phyloP scores from a whole-genome alignment of 164 flowering plant species.

The Nymphaea thermarum region DNA sequence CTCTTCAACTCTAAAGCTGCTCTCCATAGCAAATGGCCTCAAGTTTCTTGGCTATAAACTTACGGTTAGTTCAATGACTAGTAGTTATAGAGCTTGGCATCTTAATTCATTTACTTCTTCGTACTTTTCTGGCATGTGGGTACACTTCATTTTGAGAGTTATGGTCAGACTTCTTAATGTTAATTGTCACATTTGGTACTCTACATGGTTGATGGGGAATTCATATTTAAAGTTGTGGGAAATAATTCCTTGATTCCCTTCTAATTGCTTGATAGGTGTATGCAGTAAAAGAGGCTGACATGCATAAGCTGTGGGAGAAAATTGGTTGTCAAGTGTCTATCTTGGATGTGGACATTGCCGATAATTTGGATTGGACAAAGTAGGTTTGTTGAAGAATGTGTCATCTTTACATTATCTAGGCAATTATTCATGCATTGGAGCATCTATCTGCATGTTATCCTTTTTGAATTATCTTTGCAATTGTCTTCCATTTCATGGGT shows the following conservation, averaged over 20 bases:
- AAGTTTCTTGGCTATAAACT: slow-evolving; percentile 51
- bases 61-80: slow-evolving; percentile 27
- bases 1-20: slow-evolving; percentile 50
- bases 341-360: slow-evolving; percentile 34
- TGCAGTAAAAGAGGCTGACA: slow-evolving; percentile 51
- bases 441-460: no score
- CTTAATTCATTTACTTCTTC: neutral
- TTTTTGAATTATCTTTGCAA: no score
- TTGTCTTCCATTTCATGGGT: no score
- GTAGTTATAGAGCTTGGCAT: neutral
- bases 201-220: no score
- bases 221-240: no score
- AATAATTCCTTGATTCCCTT: neutral
- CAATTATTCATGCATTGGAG: no score
- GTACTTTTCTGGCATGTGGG: no score
- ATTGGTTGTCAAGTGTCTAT: slow-evolving; percentile 44
- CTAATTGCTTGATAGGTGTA: slow-evolving; percentile 41
- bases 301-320: slow-evolving; percentile 52
- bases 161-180: no score
- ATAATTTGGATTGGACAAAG: slow-evolving; percentile 79
- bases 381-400: slow-evolving; percentile 26
- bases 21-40: slow-evolving; percentile 59
- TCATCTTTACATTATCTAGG: neutral
- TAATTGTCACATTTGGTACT: no score
- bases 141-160: no score